A percentile compares a stretch with the other conserved stretches of the same genome.
Conservation (phyloP, 2,329 filamentous ascomycete species). For the Nigrospora osmanthi region DNA sequence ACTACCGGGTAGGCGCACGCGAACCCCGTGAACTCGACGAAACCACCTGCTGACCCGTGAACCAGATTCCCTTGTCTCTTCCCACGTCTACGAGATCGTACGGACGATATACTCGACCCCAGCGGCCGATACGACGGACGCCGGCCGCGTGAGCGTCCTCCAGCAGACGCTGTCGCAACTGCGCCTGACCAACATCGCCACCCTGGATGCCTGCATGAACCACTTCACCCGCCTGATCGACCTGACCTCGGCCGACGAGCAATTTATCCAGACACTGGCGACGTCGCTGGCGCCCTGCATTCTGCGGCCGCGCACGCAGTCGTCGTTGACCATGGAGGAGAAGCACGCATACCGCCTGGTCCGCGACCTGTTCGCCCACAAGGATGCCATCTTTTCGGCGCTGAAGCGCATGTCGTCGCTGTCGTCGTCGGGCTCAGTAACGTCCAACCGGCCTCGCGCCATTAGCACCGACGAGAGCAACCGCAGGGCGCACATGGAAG, state of each 20-base stretch:
- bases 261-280: conserved; percentile 70
- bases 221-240: conserved; percentile 97
- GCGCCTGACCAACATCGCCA: conserved; percentile 93
- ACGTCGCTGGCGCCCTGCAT: conserved; percentile 75
- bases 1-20: conserved; percentile 64
- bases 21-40: background rate
- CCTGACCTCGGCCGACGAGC: conserved; percentile 88
- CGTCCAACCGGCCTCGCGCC: conserved; percentile 63
- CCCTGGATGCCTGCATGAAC: conserved; percentile 95
- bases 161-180: conserved; percentile 95
- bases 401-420: conserved; percentile 81
- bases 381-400: conserved; percentile 91
- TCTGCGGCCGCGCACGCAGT: conserved; percentile 79
- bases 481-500: conserved; percentile 88
- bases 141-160: conserved; percentile 77
- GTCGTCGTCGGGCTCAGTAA: conserved; percentile 53
- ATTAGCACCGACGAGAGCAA: conserved; percentile 96
- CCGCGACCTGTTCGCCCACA: conserved; percentile 86
- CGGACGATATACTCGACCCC: conserved; percentile 92
- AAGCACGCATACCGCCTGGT: conserved; percentile 86
- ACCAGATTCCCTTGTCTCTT: conserved; percentile 91
- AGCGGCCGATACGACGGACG: conserved; percentile 66
- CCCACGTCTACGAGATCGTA: conserved; percentile 97
- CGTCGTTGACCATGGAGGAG: conserved; percentile 89
- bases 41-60: conserved; percentile 14